Percentiles rank a stretch among this genome's conserved stretches.
phyloP scores from a whole-genome alignment of 352 stramenopile species.

The Blastocystis sp. region DNA sequence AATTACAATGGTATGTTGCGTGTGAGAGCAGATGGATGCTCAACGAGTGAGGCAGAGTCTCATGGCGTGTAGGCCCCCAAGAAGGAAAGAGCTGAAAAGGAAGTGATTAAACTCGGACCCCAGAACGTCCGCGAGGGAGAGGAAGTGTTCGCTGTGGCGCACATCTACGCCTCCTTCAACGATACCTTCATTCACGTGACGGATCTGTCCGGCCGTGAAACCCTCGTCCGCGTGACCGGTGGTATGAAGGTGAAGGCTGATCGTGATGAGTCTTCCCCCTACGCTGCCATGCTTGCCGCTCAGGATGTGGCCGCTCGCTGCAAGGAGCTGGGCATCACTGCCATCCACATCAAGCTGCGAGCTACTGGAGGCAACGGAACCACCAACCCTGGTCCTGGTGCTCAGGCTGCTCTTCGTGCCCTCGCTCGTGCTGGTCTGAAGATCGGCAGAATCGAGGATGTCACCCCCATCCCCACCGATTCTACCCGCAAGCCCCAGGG shows the following conservation, averaged over 20 bases:
- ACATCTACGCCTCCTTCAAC: conserved; percentile 99
- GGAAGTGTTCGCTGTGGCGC: conserved; percentile 96
- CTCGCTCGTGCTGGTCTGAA: conserved; percentile 97
- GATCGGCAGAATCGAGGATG: conserved; percentile 99
- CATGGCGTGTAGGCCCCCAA: conserved; percentile 56
- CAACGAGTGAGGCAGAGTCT: not conserved
- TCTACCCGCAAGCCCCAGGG: conserved; percentile 94
- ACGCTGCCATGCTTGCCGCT: conserved; percentile 98
- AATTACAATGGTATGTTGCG: conserved; percentile 49
- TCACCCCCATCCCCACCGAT: conserved; percentile 98
- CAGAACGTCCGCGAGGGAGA: conserved; percentile 89
- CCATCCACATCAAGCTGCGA: conserved; percentile 99
- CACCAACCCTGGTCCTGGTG: conserved; percentile 93
- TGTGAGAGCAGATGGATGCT: not conserved
- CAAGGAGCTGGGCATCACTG: conserved; percentile 96
- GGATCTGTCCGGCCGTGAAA: conserved; percentile 97
- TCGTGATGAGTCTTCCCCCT: conserved; percentile 97
- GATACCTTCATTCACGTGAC: conserved; percentile 99
- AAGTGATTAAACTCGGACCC: conserved; percentile 85
- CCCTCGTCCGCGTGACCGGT: conserved; percentile 96
- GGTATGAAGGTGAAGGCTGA: conserved; percentile 99
- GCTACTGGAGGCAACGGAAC: conserved; percentile 97
- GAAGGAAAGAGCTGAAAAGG: conserved; percentile 79
- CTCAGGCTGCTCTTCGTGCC: conserved; percentile 93
- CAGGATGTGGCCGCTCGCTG: conserved; percentile 93